Percentiles rank a stretch among this genome's conserved stretches.
phyloP scores from a whole-genome alignment of 2,329 filamentous ascomycete genomes.

The Neocucurbitaria cava region DNA sequence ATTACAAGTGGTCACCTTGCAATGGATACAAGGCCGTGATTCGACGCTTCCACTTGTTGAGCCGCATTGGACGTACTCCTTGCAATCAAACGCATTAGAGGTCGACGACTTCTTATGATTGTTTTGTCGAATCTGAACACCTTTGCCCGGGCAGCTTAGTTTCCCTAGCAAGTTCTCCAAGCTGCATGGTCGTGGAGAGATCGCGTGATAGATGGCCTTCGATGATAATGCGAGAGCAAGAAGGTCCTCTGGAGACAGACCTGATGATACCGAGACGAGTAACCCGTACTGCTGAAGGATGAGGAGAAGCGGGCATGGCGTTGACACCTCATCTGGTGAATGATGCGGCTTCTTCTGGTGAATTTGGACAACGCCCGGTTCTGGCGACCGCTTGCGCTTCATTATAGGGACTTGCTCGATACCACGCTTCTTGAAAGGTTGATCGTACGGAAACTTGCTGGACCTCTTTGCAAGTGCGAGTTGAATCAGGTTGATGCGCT shows the following conservation, averaged over 20 bases:
- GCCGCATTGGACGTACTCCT: conserved; percentile 32
- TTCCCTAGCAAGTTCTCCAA: conserved; percentile 34
- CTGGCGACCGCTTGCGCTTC: conserved; percentile 31
- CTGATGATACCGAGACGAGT: conserved; percentile 31
- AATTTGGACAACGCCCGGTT: background rate
- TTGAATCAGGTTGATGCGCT: background rate
- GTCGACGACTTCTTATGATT: conserved; percentile 32
- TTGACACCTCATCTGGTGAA: background rate
- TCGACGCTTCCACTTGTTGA: conserved; percentile 16
- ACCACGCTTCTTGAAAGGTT: conserved; percentile 1
- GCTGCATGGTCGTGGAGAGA: conserved; percentile 33
- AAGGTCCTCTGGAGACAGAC: conserved; percentile 36
- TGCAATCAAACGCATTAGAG: conserved; percentile 31
- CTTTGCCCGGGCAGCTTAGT: conserved; percentile 35
- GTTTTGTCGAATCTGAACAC: conserved; percentile 28
- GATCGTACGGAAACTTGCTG: conserved; percentile 1
- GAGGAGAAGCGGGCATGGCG: conserved; percentile 22
- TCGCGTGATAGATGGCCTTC: conserved; percentile 30
- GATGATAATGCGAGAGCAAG: conserved; percentile 37
- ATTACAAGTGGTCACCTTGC: conserved; percentile 41
- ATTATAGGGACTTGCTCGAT: conserved; percentile 5
- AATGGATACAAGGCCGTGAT: conserved; percentile 33
- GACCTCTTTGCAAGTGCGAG: background rate
- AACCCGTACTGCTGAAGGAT: conserved; percentile 38
- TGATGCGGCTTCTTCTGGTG: conserved; percentile 16